Percentiles rank a stretch among this genome's conserved stretches.
phyloP scores from a whole-genome alignment of 2,329 filamentous ascomycete species.

The Podosphaera fusca region DNA sequence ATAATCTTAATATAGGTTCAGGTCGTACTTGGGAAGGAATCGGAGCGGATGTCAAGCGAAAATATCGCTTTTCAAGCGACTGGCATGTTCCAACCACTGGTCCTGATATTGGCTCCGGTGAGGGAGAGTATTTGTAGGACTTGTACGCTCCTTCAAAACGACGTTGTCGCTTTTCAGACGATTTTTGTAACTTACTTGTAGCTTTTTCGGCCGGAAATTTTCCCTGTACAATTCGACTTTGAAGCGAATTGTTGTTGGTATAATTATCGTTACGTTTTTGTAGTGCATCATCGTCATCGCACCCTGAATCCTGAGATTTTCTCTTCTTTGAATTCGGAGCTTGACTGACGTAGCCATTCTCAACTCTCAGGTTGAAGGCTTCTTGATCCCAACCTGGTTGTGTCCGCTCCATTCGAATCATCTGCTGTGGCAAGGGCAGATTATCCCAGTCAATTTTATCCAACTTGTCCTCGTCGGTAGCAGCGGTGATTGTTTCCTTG shows the following conservation, averaged over 20 bases:
- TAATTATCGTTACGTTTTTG: constrained; percentile 55
- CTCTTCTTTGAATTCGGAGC: constrained; percentile 40
- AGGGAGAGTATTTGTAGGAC: constrained; percentile 28
- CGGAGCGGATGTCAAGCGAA: constrained; percentile 76
- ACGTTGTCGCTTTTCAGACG: constrained; percentile 69
- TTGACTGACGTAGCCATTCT: constrained; percentile 7
- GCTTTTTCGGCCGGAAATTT: constrained; percentile 24
- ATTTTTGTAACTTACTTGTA: constrained; percentile 74
- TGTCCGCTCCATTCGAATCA: constrained; percentile 48
- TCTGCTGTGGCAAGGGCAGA: constrained; percentile 63
- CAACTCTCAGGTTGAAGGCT: constrained; percentile 10
- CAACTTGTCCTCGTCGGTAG: constrained; percentile 51
- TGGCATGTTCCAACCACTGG: constrained; percentile 74
- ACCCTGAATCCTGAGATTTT: constrained; percentile 47
- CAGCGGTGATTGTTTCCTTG: constrained; percentile 63
- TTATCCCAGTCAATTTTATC: constrained; percentile 59
- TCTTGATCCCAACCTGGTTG: constrained; percentile 17
- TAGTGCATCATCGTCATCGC: constrained; percentile 27
- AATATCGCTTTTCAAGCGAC: constrained; percentile 75
- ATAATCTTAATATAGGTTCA: constrained; percentile 54
- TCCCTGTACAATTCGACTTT: constrained; percentile 43
- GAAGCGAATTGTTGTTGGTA: constrained; percentile 25
- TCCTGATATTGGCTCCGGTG: constrained; percentile 32
- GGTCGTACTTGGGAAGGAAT: constrained; percentile 78
- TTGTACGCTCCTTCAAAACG: constrained; percentile 55